Evolutionary conservation across 2,329 filamentous ascomycete genomes (phyloP), one percentile per base, ranked within the genome.

Genomic region (Aspergillus sclerotialis): DNA sequence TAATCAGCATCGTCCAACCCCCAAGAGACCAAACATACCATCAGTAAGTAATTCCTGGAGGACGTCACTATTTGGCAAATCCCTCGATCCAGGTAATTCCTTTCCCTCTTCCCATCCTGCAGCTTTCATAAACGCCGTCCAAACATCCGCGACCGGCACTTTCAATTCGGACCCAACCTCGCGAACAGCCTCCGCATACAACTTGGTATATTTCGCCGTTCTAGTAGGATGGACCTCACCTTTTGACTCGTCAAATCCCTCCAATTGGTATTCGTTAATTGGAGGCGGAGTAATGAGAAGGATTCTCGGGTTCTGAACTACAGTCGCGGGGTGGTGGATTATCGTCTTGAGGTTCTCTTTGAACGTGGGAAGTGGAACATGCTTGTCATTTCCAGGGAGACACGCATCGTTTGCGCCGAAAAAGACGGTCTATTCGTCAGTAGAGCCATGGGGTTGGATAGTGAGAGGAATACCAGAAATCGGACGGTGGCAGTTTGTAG

Each of bases 391-490:
- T 24, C 75, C 65, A 3, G 78, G 73, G 3, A 93, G 60, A 35
- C 80, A 80, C 3, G 90, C 82, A 61, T 96, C 92, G 56, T 98
- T 96, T 48, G 92, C 86, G 12, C 92, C 92, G 40, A 95, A 80
- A 45, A 94, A 81, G 38, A 94, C 64, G 25, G 83, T 68, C 83
- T 88, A 38, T 34, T 30, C 28, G 17, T 23, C 7, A 8, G 15
- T 7, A 21, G 15, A 19, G 7, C n/a, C 18, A 14, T 4, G 8
- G 5, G 21, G 16, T 13, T 17, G 11, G 14, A 28, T 7, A 18
- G 16, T 14, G 21, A 23, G n/a, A 12, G 27, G 26, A 42, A 32
- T 55, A 68, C 65, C 61, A 69, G 62, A 23, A 68, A 53, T 10
- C 61, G 55, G 27, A 68, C 57, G 34, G 48, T 55, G 17, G 72